Base-by-base conservation (phyloP, 2,329 filamentous ascomycete species). In the Ceratocystis papillata region DNA sequence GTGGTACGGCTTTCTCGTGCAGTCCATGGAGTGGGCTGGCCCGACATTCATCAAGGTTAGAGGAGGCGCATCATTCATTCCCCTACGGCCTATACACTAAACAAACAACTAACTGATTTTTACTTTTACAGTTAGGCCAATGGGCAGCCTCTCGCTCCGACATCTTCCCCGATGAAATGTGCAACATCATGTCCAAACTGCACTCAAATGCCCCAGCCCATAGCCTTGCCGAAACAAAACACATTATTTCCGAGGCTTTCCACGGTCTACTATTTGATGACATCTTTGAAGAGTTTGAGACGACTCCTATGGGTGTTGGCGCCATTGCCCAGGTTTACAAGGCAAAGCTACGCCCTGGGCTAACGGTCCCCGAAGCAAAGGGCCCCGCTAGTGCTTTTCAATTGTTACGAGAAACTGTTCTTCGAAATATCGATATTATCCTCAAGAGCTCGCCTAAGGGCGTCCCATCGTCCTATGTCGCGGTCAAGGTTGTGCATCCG, bases 291-390 rank as follows among this genome's bases (percentile, higher is more conserved):
- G 94, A 97, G 74, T 99, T 99, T 70, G 82, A 96, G 33, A 89
- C 95, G 76, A 85, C 80, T 70, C 94, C 94, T 0, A 78, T 99
- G 0, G 94, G 94, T 0, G 93, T 97, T 0, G 94, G 94, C 10
- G 94, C 94, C 37, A 97, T 99, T 71, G 94, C 94, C 0, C 94
- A 99, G 74, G 94, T 97, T 2, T 99, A 99, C 81, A 95, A 90
- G 73, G 94, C 94, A 0, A 96, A 91, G 74, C 77, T 99, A 59
- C 95, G 91, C 72, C 83, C 88, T 0, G 86, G 89, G 70, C 78
- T 97, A 64, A 77, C 81, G 0, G 60, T 67, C 6, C 66, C 66
- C 17, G 66, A 67, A 30, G 62, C 63, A 30, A 74, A 79, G 50
- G 78, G 80, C 3, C 68, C 70, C 8, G 65, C 70, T 5, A 60